Conservation (phyloP, 1,284 basidiomycete species). For the Irpex lacteus region DNA sequence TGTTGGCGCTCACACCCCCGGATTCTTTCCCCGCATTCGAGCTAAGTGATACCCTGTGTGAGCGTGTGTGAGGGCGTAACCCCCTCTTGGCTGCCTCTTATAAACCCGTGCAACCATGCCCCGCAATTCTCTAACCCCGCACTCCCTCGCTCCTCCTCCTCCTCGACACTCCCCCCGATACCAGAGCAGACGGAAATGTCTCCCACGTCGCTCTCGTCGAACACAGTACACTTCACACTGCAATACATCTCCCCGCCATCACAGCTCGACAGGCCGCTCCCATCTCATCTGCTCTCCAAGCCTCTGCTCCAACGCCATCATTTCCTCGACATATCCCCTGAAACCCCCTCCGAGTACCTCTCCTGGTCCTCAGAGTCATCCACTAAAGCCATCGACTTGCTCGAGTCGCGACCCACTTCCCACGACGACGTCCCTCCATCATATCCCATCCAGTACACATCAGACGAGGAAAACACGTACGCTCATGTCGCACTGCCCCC, state of each 20-base stretch:
- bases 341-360: constrained; percentile 54
- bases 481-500: constrained; percentile 59
- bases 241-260: constrained; percentile 57
- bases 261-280: constrained; percentile 46
- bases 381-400: constrained; percentile 35
- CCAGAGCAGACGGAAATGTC: constrained; percentile 23
- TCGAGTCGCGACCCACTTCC: constrained; percentile 41
- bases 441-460: constrained; percentile 51
- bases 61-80: background rate
- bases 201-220: constrained; percentile 36
- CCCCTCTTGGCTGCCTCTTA: background rate
- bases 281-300: constrained; percentile 57
- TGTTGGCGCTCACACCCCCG: background rate
- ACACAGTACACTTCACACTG: constrained; percentile 45
- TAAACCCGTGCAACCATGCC: background rate
- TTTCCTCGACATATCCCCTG: constrained; percentile 53
- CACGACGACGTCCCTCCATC: constrained; percentile 34
- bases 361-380: constrained; percentile 59
- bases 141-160: constrained; percentile 10
- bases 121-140: constrained; percentile 2
- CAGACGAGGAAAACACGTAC: constrained; percentile 54
- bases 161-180: constrained; percentile 3
- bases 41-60: background rate
- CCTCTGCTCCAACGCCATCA: constrained; percentile 63
- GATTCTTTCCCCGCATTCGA: constrained; percentile 1